These are phyloP conservation scores for Solidago caesia DNA, from an alignment of 129 eudicot species.

Conservation along the genomic window DNA sequence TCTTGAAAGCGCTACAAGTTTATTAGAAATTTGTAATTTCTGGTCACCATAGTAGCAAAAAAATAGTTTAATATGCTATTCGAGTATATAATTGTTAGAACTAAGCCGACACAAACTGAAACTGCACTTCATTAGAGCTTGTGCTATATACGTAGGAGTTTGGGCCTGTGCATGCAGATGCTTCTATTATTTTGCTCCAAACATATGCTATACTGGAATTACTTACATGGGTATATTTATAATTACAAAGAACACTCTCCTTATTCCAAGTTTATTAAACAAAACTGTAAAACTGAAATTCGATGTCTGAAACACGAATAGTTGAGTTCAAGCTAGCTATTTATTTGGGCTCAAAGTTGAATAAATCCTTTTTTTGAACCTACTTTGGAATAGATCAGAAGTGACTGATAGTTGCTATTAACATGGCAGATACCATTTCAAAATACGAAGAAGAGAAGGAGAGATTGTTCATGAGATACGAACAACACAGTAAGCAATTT, in stretches of 20 bases:
- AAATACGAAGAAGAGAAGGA: constrained; percentile 93
- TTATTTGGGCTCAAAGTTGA: not conserved
- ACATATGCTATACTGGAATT: not conserved
- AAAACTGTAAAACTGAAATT: not conserved
- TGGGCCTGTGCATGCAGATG: not conserved
- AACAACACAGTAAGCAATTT: constrained; percentile 78
- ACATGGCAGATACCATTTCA: constrained; percentile 58
- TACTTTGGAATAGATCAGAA: not conserved
- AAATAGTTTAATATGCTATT: not conserved
- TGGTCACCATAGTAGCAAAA: not conserved
- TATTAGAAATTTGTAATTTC: not conserved
- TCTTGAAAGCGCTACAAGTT: not conserved
- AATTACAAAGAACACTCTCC: not conserved
- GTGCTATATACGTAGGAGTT: not conserved
- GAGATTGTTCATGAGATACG: constrained; percentile 63
- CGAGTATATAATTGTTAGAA: not conserved
- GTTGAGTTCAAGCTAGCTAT: not conserved
- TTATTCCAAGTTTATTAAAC: not conserved
- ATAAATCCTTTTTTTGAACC: not conserved
- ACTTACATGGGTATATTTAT: not conserved
- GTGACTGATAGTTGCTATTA: constrained; percentile 9
- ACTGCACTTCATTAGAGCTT: constrained; percentile 1
- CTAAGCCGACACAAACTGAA: not conserved
- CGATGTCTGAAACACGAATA: not conserved
- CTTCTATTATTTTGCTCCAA: not conserved